Evolutionary conservation across 2,329 filamentous ascomycete species (phyloP).

Genomic region (Orbilia ellipsospora): DNA sequence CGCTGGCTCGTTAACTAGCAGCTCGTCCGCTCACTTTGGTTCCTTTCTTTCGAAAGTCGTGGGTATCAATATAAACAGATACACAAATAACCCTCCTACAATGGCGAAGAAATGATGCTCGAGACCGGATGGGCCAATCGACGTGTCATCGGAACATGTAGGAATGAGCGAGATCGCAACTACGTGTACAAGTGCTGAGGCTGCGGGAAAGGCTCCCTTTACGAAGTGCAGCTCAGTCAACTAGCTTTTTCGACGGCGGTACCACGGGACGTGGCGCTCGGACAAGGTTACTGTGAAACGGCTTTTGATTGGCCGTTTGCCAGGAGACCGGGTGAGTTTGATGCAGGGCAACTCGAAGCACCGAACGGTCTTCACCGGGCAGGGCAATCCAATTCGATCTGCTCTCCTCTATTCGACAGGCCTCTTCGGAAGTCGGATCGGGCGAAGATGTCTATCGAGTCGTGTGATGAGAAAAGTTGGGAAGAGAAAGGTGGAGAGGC

Average conservation of each 20-base stretch:
- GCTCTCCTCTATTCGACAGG: constrained; percentile 9
- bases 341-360: constrained; percentile 43
- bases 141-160: constrained; percentile 55
- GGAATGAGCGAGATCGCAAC: constrained; percentile 13
- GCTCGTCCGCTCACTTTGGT: too few species aligned
- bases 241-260: constrained; percentile 29
- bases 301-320: constrained; percentile 45
- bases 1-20: neutral
- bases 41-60: too few species aligned
- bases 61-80: neutral
- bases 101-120: constrained; percentile 1
- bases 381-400: constrained; percentile 31
- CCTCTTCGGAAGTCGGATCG: constrained; percentile 7
- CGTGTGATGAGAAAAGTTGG: constrained; percentile 46
- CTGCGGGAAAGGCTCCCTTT: constrained; percentile 23
- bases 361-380: constrained; percentile 24
- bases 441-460: constrained; percentile 11
- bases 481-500: constrained; percentile 12
- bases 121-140: constrained; percentile 40
- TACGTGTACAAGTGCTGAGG: constrained; percentile 52
- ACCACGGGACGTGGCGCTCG: constrained; percentile 56
- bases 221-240: constrained; percentile 38
- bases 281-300: constrained; percentile 54
- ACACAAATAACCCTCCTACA: neutral
- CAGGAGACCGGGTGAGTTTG: constrained; percentile 17